Percentiles rank a stretch among this genome's conserved stretches.
Evolutionary conservation across 495 filamentous ascomycete species (phyloP).

Genomic region (Bacidia rubella): DNA sequence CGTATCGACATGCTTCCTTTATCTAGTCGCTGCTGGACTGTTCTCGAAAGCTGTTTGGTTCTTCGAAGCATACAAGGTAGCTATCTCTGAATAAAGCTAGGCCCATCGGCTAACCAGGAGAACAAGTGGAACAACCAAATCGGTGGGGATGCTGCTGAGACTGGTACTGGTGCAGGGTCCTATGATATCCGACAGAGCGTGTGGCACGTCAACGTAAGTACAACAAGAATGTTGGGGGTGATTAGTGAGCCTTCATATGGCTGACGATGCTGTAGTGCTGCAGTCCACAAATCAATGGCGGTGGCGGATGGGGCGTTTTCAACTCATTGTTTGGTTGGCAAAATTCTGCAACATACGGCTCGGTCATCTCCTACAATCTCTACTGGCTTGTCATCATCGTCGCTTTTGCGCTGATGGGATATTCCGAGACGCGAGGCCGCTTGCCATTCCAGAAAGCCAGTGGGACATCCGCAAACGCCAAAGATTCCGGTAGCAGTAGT

Average conservation of each 20-base stretch:
- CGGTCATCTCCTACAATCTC: constrained; percentile 66
- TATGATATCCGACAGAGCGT: constrained; percentile 77
- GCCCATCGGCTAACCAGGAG: not conserved
- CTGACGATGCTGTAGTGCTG: constrained; percentile 45
- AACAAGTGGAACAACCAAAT: constrained; percentile 47
- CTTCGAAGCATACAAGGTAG: constrained; percentile 40
- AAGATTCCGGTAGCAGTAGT: constrained; percentile 28
- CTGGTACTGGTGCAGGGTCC: constrained; percentile 66
- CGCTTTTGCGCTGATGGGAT: constrained; percentile 48
- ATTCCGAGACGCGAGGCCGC: constrained; percentile 52
- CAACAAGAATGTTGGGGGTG: not conserved
- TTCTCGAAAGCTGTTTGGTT: constrained; percentile 67
- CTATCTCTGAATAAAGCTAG: not conserved
- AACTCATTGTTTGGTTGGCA: constrained; percentile 72
- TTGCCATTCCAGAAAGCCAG: constrained; percentile 44
- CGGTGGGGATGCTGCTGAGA: constrained; percentile 62
- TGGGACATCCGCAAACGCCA: constrained; percentile 25
- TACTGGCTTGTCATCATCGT: constrained; percentile 66
- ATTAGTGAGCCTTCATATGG: not conserved
- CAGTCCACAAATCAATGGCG: constrained; percentile 54
- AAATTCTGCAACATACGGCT: constrained; percentile 73
- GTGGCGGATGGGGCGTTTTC: constrained; percentile 83
- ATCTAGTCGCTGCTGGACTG: constrained; percentile 74
- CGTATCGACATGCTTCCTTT: constrained; percentile 68
- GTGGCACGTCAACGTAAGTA: constrained; percentile 77